Conservation (phyloP, 495 filamentous ascomycete species). For the Niebla homalea region DNA sequence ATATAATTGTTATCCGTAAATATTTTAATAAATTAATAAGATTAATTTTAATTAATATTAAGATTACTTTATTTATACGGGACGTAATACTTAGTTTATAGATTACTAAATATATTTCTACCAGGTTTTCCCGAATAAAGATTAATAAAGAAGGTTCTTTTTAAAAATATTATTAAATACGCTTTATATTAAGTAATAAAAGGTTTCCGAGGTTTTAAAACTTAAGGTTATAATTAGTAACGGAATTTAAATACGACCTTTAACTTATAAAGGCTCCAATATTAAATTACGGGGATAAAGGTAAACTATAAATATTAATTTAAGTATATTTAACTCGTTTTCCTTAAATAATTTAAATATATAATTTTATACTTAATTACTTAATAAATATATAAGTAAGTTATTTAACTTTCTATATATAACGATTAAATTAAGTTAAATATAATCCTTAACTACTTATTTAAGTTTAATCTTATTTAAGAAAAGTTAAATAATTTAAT, state of each 20-base stretch:
- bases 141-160: not conserved
- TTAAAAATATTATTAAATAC: not conserved
- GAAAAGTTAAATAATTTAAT: no score
- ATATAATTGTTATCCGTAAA: not conserved
- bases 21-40: not conserved
- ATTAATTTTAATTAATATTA: no score
- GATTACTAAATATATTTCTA: not conserved
- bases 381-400: no score
- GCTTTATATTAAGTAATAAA: not conserved
- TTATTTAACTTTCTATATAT: no score
- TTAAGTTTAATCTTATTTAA: no score
- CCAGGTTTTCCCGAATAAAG: not conserved
- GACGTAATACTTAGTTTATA: not conserved
- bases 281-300: not conserved
- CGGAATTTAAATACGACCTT: no score
- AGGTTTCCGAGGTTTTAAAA: not conserved
- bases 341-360: no score
- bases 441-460: no score
- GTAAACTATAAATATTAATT: not conserved
- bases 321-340: not conserved
- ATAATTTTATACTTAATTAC: no score
- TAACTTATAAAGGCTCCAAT: no score
- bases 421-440: no score
- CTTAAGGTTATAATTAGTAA: not conserved
- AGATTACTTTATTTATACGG: no score